A percentile compares a stretch with the other conserved stretches of the same genome.
These are phyloP conservation scores for Penicillium cosmopolitanum DNA, from an alignment of 495 filamentous ascomycete genomes.

Conservation along the genomic window DNA sequence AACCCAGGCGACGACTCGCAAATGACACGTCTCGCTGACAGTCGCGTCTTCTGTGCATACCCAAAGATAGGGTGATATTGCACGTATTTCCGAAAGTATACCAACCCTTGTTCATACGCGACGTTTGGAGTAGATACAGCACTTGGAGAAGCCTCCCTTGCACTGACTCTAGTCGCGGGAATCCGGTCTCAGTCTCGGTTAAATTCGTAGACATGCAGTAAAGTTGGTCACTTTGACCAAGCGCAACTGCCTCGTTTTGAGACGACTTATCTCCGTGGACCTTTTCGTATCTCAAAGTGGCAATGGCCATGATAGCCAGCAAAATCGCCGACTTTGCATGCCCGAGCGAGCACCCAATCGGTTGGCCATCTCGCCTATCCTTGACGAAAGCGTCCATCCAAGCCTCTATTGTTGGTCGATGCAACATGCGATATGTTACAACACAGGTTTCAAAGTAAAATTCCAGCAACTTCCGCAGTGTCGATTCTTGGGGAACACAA, in stretches of 20 bases:
- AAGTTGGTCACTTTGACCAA: not conserved
- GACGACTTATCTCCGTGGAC: not conserved
- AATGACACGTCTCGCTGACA: constrained; percentile 16
- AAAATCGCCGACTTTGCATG: constrained; percentile 22
- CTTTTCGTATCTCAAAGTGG: constrained; percentile 21
- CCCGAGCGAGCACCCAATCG: constrained; percentile 11
- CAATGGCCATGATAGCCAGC: constrained; percentile 24
- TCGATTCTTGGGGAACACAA: constrained; percentile 13
- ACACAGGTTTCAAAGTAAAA: constrained; percentile 29
- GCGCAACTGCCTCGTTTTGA: not conserved
- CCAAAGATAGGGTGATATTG: constrained; percentile 20
- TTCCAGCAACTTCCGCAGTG: constrained; percentile 10
- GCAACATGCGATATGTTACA: constrained; percentile 27
- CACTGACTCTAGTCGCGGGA: constrained; percentile 26
- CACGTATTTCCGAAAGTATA: constrained; percentile 27
- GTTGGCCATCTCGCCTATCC: constrained; percentile 1
- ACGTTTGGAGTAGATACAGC: constrained; percentile 31
- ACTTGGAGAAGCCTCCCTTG: constrained; percentile 31
- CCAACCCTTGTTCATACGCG: constrained; percentile 33
- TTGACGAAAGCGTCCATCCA: constrained; percentile 23
- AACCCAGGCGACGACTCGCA: constrained; percentile 15
- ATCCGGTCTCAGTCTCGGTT: constrained; percentile 23
- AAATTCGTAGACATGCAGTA: not conserved
- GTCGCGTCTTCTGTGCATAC: constrained; percentile 6
- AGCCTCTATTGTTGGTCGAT: constrained; percentile 21